Conservation (phyloP, 352 stramenopile species). For the Globisporangium yorkense region DNA sequence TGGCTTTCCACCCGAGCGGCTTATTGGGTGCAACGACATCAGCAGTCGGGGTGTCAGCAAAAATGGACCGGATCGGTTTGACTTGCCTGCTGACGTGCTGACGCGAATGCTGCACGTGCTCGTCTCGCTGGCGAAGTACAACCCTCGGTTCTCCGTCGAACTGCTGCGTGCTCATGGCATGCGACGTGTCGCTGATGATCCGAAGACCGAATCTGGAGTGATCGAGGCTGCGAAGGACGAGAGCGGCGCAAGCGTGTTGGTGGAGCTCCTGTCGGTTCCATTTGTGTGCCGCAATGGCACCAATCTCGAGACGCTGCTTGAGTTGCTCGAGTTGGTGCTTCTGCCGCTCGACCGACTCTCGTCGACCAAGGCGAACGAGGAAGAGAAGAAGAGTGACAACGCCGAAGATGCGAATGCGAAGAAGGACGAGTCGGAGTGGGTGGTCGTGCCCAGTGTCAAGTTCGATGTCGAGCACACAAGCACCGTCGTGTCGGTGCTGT, state of each 20-base stretch:
- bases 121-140: conserved; percentile 88
- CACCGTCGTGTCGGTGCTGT: conserved; percentile 61
- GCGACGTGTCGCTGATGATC: conserved; percentile 16
- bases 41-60: conserved; percentile 5
- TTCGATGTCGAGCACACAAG: conserved; percentile 49
- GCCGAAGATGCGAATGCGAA: conserved; percentile 17
- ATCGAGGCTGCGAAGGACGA: conserved; percentile 9
- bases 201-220: not conserved
- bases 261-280: conserved; percentile 87
- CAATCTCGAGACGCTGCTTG: conserved; percentile 91
- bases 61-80: not conserved
- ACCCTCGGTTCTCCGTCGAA: conserved; percentile 85
- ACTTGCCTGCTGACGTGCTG: conserved; percentile 82
- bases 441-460: conserved; percentile 54
- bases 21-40: conserved; percentile 44
- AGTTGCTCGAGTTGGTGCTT: conserved; percentile 88
- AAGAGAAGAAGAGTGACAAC: conserved; percentile 13
- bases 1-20: conserved; percentile 46
- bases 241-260: conserved; percentile 55
- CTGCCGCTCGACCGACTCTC: conserved; percentile 78
- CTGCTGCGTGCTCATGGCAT: conserved; percentile 72
- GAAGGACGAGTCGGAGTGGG: conserved; percentile 44
- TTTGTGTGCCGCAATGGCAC: conserved; percentile 85
- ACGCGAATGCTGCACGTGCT: conserved; percentile 87
- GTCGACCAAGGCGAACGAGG: conserved; percentile 12